Percentiles rank a stretch among this genome's conserved stretches.
Evolutionary conservation across 441 rosid genomes (phyloP).

Genomic region (Gossypium davidsonii): DNA sequence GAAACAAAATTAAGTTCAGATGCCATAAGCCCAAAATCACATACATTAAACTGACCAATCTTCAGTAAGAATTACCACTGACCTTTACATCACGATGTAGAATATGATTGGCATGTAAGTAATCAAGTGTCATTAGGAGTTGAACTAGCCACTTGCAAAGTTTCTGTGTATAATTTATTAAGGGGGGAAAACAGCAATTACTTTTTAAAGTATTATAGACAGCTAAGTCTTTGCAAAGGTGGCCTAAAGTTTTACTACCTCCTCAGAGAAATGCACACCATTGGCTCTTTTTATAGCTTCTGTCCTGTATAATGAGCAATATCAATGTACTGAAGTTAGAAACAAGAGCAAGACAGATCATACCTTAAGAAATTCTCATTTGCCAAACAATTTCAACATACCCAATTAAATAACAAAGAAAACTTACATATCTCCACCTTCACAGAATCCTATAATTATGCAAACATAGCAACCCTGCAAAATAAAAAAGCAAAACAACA

Average conservation of each 20-base stretch:
- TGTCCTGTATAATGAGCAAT: conserved; percentile 33
- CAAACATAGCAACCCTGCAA: conserved; percentile 85
- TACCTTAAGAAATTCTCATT: background rate
- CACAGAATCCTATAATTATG: conserved; percentile 75
- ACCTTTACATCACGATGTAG: conserved; percentile 82
- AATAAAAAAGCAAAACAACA: conserved; percentile 4
- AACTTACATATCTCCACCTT: conserved; percentile 87
- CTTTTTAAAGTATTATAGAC: background rate
- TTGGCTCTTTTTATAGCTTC: conserved; percentile 56
- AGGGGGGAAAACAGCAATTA: background rate
- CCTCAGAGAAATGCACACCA: conserved; percentile 56
- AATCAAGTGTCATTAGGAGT: conserved; percentile 54
- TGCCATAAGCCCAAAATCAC: conserved; percentile 13
- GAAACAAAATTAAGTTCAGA: conserved; percentile 18
- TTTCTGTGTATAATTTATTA: conserved; percentile 33
- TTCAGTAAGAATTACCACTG: conserved; percentile 9
- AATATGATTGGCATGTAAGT: conserved; percentile 61
- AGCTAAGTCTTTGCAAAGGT: background rate
- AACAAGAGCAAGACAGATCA: background rate
- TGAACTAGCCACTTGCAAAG: conserved; percentile 67
- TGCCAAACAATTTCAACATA: conserved; percentile 3
- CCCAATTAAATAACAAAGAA: background rate
- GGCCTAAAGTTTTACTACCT: conserved; percentile 28
- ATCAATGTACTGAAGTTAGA: background rate
- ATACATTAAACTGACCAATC: background rate